Conservation (phyloP, 139 green algal genomes). For the Tetratostichococcus sp. region DNA sequence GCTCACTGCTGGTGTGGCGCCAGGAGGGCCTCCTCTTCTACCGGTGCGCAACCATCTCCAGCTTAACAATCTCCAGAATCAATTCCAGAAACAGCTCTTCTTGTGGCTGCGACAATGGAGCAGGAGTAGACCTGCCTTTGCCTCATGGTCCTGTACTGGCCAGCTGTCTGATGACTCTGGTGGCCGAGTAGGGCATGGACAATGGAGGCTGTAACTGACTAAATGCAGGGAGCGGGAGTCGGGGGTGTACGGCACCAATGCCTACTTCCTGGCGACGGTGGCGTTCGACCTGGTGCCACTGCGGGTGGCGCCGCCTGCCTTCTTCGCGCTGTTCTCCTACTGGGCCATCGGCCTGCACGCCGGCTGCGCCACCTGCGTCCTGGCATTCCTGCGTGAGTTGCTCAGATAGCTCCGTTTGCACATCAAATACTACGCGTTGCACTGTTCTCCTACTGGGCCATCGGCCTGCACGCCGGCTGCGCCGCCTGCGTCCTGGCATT, state of each 20-base stretch:
- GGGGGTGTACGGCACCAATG: conserved; percentile 38
- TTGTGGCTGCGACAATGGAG: too few species aligned
- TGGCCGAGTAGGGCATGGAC: too few species aligned
- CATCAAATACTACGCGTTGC: conserved; percentile 19
- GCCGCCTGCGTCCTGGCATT: conserved; percentile 53
- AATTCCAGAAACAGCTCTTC: too few species aligned
- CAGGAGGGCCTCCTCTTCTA: conserved; percentile 65
- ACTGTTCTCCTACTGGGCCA: conserved; percentile 52
- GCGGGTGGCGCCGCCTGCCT: conserved; percentile 56
- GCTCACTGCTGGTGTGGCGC: conserved; percentile 63
- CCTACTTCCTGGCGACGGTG: conserved; percentile 52
- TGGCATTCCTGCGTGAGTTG: conserved; percentile 40
- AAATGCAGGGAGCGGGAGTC: conserved; percentile 27
- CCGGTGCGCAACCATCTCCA: conserved; percentile 36
- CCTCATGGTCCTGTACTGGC: too few species aligned
- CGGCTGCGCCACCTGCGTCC: conserved; percentile 43
- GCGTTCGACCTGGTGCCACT: conserved; percentile 69
- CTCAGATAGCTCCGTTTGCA: not conserved
- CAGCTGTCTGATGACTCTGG: too few species aligned
- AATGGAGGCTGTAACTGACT: too few species aligned
- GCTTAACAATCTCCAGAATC: conserved; percentile 29
- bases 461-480: conserved; percentile 55
- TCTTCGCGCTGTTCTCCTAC: conserved; percentile 69
- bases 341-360: conserved; percentile 56
- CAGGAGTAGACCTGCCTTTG: too few species aligned